Evolutionary conservation across 371 early-diverging fungal genomes (phyloP), one percentile per base, ranked within the genome.

Genomic region (Chytridium lagenaria): DNA sequence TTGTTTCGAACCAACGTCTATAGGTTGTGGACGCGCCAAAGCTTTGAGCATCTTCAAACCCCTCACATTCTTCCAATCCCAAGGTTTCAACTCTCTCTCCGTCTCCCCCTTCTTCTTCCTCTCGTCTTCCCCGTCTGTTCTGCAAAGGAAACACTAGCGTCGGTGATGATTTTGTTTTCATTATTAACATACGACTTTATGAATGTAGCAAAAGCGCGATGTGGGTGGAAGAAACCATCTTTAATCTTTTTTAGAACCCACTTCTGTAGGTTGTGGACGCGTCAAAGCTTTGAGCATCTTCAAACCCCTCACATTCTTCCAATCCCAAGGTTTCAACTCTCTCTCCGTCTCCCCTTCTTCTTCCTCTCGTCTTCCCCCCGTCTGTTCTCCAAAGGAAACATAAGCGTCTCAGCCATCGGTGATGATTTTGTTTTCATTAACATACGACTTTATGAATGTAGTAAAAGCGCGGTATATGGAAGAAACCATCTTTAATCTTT

Each of bases 1-100:
- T n/a, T n/a, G n/a, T n/a, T n/a, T n/a, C n/a, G n/a, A n/a, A n/a
- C n/a, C n/a, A n/a, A n/a, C n/a, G n/a, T n/a, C n/a, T n/a, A n/a
- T n/a, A n/a, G n/a, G n/a, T n/a, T 44, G 44, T 44, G 44, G 44
- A 12, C 7, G 44, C 44, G 55, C 23, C 55, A 52, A 26, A 52
- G 55, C 55, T 52, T 52, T 52, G 16, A 61, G 36, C 61, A 61
- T 61, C 23, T 34, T 3, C 5, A 61, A 12, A 34, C 61, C 61
- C 36, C 61, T 31, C 7, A 23, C 61, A 34, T 61, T 61, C 23
- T 37, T 37, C 61, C 61, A 61, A 36, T 61, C 61, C 30, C 30
- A n/a, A 12, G n/a, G 16, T 26, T 26, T 5, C n/a, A n/a, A 36
- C 23, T 3, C 7, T 61, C 36, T 61, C 7, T 5, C 7, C 36